Conservation (phyloP, 129 eudicot genomes). For the Deinandra increscens region DNA sequence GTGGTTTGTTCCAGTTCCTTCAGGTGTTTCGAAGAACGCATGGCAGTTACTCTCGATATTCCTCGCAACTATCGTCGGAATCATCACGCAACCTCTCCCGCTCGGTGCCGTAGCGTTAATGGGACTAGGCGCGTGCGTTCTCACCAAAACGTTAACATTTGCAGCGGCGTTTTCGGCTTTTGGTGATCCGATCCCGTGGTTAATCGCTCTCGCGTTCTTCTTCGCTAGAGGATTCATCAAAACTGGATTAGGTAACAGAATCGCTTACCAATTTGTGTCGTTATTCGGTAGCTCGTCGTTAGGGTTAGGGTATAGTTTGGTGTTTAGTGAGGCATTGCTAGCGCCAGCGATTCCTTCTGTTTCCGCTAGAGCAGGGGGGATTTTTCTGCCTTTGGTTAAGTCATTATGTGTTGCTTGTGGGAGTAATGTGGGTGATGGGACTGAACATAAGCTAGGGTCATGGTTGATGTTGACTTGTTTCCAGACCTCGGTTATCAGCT, state of each 20-base stretch:
- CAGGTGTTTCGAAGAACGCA: conserved; percentile 57
- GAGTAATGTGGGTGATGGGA: conserved; percentile 89
- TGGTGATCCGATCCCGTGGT: conserved; percentile 93
- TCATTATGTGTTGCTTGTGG: conserved; percentile 87
- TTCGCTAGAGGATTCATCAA: conserved; percentile 95
- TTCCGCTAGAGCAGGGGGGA: conserved; percentile 90
- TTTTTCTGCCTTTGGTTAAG: conserved; percentile 77
- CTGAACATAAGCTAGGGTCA: conserved; percentile 76
- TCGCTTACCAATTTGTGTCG: conserved; percentile 84
- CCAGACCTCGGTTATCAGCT: conserved; percentile 78
- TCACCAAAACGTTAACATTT: conserved; percentile 78
- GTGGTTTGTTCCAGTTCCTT: conserved; percentile 70
- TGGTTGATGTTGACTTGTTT: conserved; percentile 95
- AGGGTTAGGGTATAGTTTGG: conserved; percentile 88
- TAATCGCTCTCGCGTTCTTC: conserved; percentile 87
- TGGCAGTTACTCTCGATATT: conserved; percentile 85
- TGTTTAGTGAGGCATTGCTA: conserved; percentile 77
- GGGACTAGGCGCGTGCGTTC: conserved; percentile 80
- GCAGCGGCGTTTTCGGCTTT: conserved; percentile 97
- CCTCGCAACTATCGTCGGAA: conserved; percentile 74
- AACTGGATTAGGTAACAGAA: conserved; percentile 81
- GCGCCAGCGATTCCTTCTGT: conserved; percentile 96
- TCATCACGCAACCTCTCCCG: conserved; percentile 77
- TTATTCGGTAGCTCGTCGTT: conserved; percentile 66
- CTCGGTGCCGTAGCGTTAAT: conserved; percentile 80